These are phyloP conservation scores for Gaultheria prostrata DNA, from an alignment of 148 eudicot genomes.

Conservation along the genomic window DNA sequence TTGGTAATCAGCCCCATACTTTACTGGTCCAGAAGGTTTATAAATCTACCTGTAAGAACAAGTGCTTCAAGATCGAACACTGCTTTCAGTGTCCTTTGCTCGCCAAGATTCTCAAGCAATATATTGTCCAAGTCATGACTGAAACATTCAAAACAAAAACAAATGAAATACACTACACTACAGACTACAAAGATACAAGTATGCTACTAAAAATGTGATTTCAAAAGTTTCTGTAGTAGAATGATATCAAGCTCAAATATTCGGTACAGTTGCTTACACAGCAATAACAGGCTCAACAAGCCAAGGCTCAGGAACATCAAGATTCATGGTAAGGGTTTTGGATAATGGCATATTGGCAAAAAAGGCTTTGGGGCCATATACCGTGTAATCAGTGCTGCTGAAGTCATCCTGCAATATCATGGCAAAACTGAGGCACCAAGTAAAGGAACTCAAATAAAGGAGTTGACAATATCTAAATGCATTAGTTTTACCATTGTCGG, in stretches of 20 bases:
- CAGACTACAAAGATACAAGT: not conserved
- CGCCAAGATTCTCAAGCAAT: slow-evolving; percentile 89
- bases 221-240: not conserved
- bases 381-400: slow-evolving; percentile 66
- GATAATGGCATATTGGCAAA: slow-evolving; percentile 98
- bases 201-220: not conserved
- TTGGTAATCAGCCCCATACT: not conserved
- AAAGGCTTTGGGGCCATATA: slow-evolving; percentile 93
- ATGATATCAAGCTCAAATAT: not conserved
- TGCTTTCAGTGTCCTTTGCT: slow-evolving; percentile 87
- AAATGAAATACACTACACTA: not conserved
- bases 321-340: slow-evolving; percentile 96
- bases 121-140: slow-evolving; percentile 99
- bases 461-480: not conserved
- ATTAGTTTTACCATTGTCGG: slow-evolving; percentile 66
- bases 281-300: slow-evolving; percentile 96
- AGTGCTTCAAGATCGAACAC: slow-evolving; percentile 97
- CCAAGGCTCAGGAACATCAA: slow-evolving; percentile 99
- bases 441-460: slow-evolving; percentile 1
- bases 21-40: not conserved
- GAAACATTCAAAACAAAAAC: slow-evolving; percentile 23
- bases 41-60: slow-evolving; percentile 76
- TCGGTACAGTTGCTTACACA: slow-evolving; percentile 52
- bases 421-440: slow-evolving; percentile 19
- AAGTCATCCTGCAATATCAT: slow-evolving; percentile 80